Evolutionary conservation across 805 yeast genomes (phyloP).

Genomic region (Hanseniaspora thailandica): DNA sequence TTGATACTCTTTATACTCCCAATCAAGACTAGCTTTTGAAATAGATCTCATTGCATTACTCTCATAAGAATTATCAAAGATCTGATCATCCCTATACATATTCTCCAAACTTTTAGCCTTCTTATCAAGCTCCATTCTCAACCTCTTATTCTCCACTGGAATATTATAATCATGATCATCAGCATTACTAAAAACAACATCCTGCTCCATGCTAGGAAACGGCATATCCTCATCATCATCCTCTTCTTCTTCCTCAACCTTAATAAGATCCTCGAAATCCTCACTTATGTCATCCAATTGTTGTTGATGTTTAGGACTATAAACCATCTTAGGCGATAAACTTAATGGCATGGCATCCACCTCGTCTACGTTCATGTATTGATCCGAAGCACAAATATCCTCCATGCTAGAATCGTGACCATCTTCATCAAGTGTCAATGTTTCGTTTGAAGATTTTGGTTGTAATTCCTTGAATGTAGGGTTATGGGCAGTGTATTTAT

Average conservation of each 20-base stretch:
- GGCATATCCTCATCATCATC: background rate
- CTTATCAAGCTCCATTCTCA: background rate
- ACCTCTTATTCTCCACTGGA: slow-evolving; percentile 16
- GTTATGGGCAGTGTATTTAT: background rate
- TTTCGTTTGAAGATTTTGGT: slow-evolving; percentile 1
- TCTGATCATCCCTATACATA: background rate
- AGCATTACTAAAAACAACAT: background rate
- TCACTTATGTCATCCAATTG: background rate
- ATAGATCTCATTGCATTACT: slow-evolving; percentile 21
- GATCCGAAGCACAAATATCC: slow-evolving; percentile 19
- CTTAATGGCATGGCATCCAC: slow-evolving; percentile 25
- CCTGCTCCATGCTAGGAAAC: background rate
- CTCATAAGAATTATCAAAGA: background rate
- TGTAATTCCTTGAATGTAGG: background rate
- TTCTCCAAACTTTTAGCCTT: slow-evolving; percentile 17
- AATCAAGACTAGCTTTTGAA: slow-evolving; percentile 36
- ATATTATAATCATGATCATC: slow-evolving; percentile 25
- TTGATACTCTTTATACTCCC: slow-evolving; percentile 32
- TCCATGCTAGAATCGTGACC: slow-evolving; percentile 16
- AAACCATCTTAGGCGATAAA: background rate
- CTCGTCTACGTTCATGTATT: slow-evolving; percentile 30
- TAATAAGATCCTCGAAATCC: background rate
- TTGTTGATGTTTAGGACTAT: background rate
- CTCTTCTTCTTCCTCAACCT: background rate
- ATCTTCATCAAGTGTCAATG: slow-evolving; percentile 17